Percentiles rank a stretch among this genome's conserved stretches.
Evolutionary conservation across 306 rosid species (phyloP).

Genomic region (Cajanus cajan): DNA sequence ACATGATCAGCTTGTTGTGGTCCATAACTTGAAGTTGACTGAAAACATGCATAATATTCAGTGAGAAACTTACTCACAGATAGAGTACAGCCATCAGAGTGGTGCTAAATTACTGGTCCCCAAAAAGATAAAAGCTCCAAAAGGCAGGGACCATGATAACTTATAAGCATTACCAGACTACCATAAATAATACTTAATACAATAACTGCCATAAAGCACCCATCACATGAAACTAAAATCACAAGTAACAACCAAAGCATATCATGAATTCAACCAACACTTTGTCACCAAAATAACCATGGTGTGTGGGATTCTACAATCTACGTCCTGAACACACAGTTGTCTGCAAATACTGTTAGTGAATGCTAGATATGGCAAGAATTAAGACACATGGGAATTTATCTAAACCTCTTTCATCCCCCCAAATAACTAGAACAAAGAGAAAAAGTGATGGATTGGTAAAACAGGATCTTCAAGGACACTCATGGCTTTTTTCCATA

Average conservation of each 20-base stretch:
- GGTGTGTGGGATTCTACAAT: not conserved
- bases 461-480: slow-evolving; percentile 28
- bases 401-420: not conserved
- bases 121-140: slow-evolving; percentile 18
- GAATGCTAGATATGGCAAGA: not conserved
- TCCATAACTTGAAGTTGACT: slow-evolving; percentile 34
- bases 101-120: slow-evolving; percentile 33
- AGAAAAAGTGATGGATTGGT: not conserved
- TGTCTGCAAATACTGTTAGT: not conserved
- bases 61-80: slow-evolving; percentile 11
- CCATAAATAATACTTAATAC: not conserved
- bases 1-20: slow-evolving; percentile 29
- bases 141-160: slow-evolving; percentile 25
- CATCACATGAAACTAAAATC: slow-evolving; percentile 24
- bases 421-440: not conserved
- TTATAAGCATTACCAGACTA: not conserved
- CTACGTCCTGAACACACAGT: not conserved
- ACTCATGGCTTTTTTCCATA: slow-evolving; percentile 16
- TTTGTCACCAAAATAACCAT: not conserved
- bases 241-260: not conserved
- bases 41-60: not conserved
- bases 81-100: not conserved
- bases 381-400: not conserved
- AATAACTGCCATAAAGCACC: not conserved
- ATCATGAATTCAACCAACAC: slow-evolving; percentile 11